phyloP scores from a whole-genome alignment of 148 eudicot species.

The Arctostaphylos glauca region DNA sequence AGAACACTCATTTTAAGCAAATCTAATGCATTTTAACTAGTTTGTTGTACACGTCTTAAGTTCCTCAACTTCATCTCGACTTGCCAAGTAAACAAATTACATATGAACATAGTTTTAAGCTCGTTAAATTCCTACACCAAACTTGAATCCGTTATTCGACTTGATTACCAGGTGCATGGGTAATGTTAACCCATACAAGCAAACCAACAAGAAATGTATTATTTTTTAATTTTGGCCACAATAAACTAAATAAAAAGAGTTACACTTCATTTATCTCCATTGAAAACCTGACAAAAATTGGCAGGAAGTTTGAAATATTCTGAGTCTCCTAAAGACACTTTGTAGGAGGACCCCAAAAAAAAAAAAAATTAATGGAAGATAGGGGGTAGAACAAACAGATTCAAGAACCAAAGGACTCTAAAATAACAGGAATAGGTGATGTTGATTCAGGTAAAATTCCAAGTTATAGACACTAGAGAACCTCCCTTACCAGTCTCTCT shows the following conservation, averaged over 20 bases:
- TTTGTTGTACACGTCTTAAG: too few relatives aligned
- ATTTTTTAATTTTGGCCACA: not conserved
- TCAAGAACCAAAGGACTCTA: not conserved
- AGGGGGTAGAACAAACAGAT: not conserved
- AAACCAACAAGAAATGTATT: not conserved
- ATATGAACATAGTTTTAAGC: not conserved
- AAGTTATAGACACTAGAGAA: constrained; percentile 23
- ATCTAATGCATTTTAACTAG: too few relatives aligned
- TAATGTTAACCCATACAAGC: not conserved
- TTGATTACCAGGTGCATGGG: not conserved
- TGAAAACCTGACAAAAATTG: not conserved
- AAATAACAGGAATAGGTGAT: not conserved
- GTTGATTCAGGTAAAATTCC: not conserved
- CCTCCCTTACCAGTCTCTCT: constrained; percentile 65
- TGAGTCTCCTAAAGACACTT: not conserved
- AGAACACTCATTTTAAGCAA: too few relatives aligned
- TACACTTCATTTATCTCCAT: not conserved
- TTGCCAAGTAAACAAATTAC: too few relatives aligned
- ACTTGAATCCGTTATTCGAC: not conserved
- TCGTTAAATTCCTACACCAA: not conserved
- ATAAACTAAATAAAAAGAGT: not conserved
- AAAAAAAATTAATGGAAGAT: not conserved
- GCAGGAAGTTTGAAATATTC: not conserved
- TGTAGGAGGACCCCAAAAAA: not conserved
- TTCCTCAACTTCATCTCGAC: too few relatives aligned